These are phyloP conservation scores for Pythium chondricola DNA, from an alignment of 352 stramenopile genomes.

Conservation along the genomic window DNA sequence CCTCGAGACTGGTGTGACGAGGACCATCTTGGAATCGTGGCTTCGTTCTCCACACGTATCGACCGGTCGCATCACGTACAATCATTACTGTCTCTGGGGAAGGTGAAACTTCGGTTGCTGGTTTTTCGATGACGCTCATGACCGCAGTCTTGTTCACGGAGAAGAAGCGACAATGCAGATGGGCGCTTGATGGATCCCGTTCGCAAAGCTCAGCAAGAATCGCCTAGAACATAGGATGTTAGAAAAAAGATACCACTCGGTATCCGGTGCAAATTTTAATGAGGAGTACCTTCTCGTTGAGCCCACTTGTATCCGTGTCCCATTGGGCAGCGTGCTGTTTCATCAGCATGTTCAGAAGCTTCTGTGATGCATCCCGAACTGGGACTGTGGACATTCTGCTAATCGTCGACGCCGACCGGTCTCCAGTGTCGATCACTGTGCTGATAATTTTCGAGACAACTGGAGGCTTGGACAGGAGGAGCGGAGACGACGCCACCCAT, in stretches of 20 bases:
- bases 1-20: constrained; percentile 42
- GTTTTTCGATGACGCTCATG: constrained; percentile 77
- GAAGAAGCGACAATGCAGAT: constrained; percentile 71
- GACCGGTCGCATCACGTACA: constrained; percentile 67
- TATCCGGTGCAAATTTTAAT: not conserved
- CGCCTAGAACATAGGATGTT: constrained; percentile 20
- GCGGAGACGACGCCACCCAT: constrained; percentile 71
- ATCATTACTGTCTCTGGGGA: constrained; percentile 61
- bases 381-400: constrained; percentile 41
- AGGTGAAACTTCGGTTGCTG: constrained; percentile 20
- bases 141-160: constrained; percentile 76
- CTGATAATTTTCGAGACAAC: constrained; percentile 78
- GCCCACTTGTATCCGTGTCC: constrained; percentile 21
- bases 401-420: constrained; percentile 58
- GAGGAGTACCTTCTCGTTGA: constrained; percentile 55
- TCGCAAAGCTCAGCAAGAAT: constrained; percentile 54
- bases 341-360: constrained; percentile 82
- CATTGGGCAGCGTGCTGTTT: constrained; percentile 79
- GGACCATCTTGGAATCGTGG: constrained; percentile 52
- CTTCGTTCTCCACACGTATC: constrained; percentile 77
- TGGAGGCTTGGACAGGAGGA: constrained; percentile 66
- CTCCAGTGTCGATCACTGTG: constrained; percentile 72
- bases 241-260: not conserved
- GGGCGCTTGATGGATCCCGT: constrained; percentile 29
- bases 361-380: constrained; percentile 67